These are phyloP conservation scores for Coffea canephora DNA, from an alignment of 257 asterid species.

Conservation along the genomic window DNA sequence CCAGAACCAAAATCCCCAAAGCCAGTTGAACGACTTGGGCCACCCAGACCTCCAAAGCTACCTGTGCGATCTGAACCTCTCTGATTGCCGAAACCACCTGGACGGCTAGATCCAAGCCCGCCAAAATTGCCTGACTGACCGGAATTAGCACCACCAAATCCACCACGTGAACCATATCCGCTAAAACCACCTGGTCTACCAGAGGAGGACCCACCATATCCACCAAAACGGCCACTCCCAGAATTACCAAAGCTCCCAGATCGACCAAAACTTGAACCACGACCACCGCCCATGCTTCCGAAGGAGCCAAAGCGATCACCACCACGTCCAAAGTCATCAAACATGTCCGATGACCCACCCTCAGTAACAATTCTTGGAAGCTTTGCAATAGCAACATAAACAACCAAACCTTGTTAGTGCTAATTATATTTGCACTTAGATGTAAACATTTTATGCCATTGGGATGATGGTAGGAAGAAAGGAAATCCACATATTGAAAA, in stretches of 20 bases:
- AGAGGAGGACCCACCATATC: constrained; percentile 28
- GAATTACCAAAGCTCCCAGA: constrained; percentile 54
- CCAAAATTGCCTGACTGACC: constrained; percentile 29
- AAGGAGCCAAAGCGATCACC: constrained; percentile 38
- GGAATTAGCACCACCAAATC: constrained; percentile 38
- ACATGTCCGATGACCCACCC: constrained; percentile 49
- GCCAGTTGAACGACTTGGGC: constrained; percentile 42
- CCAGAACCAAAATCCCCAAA: constrained; percentile 55
- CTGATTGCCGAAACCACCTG: constrained; percentile 30
- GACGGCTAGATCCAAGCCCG: constrained; percentile 14
- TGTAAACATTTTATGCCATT: background rate
- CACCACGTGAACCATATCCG: constrained; percentile 42
- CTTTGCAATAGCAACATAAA: constrained; percentile 15
- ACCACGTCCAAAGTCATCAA: constrained; percentile 42
- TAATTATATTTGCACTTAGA: background rate
- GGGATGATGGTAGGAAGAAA: background rate
- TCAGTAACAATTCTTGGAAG: constrained; percentile 64
- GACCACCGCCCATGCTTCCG: constrained; percentile 45
- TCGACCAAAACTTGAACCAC: constrained; percentile 59
- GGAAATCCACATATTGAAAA: background rate
- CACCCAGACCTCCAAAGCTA: constrained; percentile 43
- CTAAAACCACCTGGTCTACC: constrained; percentile 46
- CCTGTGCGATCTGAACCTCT: constrained; percentile 33
- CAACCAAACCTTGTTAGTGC: background rate
- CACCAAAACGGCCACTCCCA: constrained; percentile 33